Evolutionary conservation across 495 filamentous ascomycete species (phyloP).

Genomic region (Tuber brumale): DNA sequence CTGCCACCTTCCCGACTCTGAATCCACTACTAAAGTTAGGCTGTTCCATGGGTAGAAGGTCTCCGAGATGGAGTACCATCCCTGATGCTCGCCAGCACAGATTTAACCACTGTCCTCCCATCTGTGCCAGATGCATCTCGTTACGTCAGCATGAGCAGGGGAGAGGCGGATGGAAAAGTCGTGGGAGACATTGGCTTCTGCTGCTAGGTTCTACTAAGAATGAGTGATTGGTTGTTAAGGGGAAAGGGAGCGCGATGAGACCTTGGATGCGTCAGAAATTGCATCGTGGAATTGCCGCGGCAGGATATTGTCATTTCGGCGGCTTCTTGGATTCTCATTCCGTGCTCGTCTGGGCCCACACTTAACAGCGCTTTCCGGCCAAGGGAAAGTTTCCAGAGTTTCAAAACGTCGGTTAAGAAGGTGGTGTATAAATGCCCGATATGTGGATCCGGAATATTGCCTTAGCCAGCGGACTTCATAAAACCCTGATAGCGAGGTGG

Average conservation of each 20-base stretch:
- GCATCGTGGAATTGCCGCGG: constrained; percentile 55
- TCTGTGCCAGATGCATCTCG: constrained; percentile 83
- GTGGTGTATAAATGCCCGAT: constrained; percentile 92
- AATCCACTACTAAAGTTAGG: constrained; percentile 68
- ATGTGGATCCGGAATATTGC: constrained; percentile 62
- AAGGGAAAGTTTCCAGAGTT: constrained; percentile 78
- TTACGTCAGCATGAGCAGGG: constrained; percentile 69
- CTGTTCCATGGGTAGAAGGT: constrained; percentile 78
- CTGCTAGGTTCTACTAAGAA: constrained; percentile 56
- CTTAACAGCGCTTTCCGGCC: constrained; percentile 64
- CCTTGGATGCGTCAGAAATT: constrained; percentile 57
- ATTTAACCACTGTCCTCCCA: constrained; percentile 69
- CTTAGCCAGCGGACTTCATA: not conserved
- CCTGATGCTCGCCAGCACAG: constrained; percentile 77
- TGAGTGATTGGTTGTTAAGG: constrained; percentile 20
- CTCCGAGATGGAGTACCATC: constrained; percentile 95
- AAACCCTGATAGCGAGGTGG: constrained; percentile 2
- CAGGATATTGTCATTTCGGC: constrained; percentile 55
- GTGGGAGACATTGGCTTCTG: constrained; percentile 58
- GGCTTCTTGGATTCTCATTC: constrained; percentile 92
- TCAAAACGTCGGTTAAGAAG: constrained; percentile 81
- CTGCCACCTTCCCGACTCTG: constrained; percentile 69
- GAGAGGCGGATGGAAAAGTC: constrained; percentile 88
- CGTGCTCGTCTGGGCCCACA: constrained; percentile 97
- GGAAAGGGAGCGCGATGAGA: constrained; percentile 15